phyloP scores from a whole-genome alignment of 192 early-diverging fungal genomes.

The Umbelopsis ramanniana region DNA sequence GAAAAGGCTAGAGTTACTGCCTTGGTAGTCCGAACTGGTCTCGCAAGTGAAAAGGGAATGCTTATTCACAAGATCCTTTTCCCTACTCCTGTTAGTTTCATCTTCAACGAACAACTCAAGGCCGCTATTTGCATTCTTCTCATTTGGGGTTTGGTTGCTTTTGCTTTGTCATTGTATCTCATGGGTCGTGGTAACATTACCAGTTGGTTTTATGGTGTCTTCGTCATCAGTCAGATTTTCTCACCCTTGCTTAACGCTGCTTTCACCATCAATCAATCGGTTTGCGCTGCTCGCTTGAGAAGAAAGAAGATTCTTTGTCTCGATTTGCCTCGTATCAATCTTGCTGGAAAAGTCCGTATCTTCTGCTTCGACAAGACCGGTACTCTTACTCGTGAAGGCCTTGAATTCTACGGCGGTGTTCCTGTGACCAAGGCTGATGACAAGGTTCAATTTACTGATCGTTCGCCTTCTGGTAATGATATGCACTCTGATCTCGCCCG shows the following conservation, averaged over 20 bases:
- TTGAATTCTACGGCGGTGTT: slow-evolving; percentile 64
- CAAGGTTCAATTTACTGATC: slow-evolving; percentile 27
- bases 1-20: slow-evolving; percentile 47
- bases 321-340: slow-evolving; percentile 72
- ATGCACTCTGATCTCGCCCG: slow-evolving; percentile 39
- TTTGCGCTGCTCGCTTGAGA: slow-evolving; percentile 65
- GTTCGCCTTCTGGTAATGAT: slow-evolving; percentile 30
- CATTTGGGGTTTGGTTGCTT: slow-evolving; percentile 67
- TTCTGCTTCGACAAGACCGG: slow-evolving; percentile 84
- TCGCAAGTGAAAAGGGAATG: slow-evolving; percentile 67
- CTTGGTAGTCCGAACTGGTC: slow-evolving; percentile 70
- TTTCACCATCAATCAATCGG: slow-evolving; percentile 74
- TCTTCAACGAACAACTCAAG: slow-evolving; percentile 82
- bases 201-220: slow-evolving; percentile 78
- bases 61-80: slow-evolving; percentile 80
- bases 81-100: slow-evolving; percentile 70
- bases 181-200: slow-evolving; percentile 64
- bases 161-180: slow-evolving; percentile 58
- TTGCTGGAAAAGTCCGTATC: slow-evolving; percentile 77
- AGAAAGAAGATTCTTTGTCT: slow-evolving; percentile 72
- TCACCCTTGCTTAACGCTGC: slow-evolving; percentile 75
- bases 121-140: slow-evolving; percentile 68
- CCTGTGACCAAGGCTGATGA: neutral
- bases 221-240: slow-evolving; percentile 71
- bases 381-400: slow-evolving; percentile 75